A percentile compares a stretch with the other conserved stretches of the same genome.
Evolutionary conservation across 108 stramenopile genomes (phyloP).

Genomic region (Pseudonitzschia delicatissima): DNA sequence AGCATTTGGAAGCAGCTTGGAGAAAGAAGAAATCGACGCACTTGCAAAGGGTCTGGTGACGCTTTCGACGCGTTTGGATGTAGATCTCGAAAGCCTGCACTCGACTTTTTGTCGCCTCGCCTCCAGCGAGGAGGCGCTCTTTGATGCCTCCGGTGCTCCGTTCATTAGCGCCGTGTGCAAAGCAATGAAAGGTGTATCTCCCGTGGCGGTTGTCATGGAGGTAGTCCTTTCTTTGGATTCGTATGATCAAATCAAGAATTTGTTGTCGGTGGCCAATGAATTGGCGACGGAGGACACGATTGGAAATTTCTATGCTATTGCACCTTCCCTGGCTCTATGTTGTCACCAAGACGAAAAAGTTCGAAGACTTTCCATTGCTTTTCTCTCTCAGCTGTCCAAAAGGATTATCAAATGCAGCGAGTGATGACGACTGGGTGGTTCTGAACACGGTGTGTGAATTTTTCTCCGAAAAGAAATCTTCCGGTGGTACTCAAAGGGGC

Average conservation of each 20-base stretch:
- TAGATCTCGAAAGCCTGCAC: not conserved
- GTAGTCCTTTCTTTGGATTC: slow-evolving; percentile 5
- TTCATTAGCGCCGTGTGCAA: slow-evolving; percentile 15
- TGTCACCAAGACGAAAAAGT: slow-evolving; percentile 38
- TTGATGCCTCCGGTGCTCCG: not conserved
- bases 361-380: slow-evolving; percentile 35
- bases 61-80: not conserved
- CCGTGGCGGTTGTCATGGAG: slow-evolving; percentile 26
- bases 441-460: slow-evolving; percentile 33
- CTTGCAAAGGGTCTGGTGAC: not conserved
- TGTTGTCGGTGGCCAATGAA: slow-evolving; percentile 28
- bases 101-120: slow-evolving; percentile 8
- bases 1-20: slow-evolving; percentile 1
- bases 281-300: not conserved
- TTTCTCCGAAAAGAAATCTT: slow-evolving; percentile 41
- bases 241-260: slow-evolving; percentile 26
- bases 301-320: slow-evolving; percentile 26
- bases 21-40: not conserved
- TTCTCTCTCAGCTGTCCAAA: slow-evolving; percentile 28
- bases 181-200: slow-evolving; percentile 19
- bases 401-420: slow-evolving; percentile 20
- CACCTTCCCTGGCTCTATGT: slow-evolving; percentile 46
- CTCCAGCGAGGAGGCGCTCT: not conserved
- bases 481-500: slow-evolving; percentile 23
- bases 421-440: slow-evolving; percentile 15